Conservation (phyloP, 441 rosid genomes). For the Breynia disticha region DNA sequence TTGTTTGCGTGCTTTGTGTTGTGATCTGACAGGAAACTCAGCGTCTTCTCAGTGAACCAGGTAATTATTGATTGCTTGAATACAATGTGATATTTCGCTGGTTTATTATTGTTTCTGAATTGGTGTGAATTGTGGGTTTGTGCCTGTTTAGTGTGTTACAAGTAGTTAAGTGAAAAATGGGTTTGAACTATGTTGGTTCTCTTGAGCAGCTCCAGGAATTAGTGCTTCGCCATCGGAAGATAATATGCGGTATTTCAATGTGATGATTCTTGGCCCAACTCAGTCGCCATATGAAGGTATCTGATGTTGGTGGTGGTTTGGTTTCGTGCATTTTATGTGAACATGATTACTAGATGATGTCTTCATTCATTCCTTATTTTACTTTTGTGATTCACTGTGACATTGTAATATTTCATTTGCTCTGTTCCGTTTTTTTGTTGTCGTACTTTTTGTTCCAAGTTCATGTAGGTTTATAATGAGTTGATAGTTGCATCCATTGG, state of each 20-base stretch:
- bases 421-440: no score
- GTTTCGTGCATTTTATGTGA: no score
- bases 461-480: no score
- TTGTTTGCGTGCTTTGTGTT: conserved; percentile 12
- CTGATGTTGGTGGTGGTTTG: no score
- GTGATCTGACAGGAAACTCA: conserved; percentile 74
- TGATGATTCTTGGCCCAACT: conserved; percentile 96
- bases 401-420: no score
- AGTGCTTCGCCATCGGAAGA: conserved; percentile 98
- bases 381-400: no score
- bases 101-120: not conserved
- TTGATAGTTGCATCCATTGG: no score
- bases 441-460: no score
- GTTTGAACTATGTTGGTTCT: conserved; percentile 5
- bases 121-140: not conserved
- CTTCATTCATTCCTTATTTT: no score
- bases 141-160: not conserved
- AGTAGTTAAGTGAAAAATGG: not conserved
- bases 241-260: conserved; percentile 92
- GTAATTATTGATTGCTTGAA: conserved; percentile 21
- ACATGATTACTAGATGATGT: no score
- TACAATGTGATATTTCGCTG: not conserved
- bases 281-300: conserved; percentile 98
- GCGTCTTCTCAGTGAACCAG: conserved; percentile 97
- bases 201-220: conserved; percentile 75